Conservation (phyloP, 352 stramenopile species). For the Globisporangium parvum region DNA sequence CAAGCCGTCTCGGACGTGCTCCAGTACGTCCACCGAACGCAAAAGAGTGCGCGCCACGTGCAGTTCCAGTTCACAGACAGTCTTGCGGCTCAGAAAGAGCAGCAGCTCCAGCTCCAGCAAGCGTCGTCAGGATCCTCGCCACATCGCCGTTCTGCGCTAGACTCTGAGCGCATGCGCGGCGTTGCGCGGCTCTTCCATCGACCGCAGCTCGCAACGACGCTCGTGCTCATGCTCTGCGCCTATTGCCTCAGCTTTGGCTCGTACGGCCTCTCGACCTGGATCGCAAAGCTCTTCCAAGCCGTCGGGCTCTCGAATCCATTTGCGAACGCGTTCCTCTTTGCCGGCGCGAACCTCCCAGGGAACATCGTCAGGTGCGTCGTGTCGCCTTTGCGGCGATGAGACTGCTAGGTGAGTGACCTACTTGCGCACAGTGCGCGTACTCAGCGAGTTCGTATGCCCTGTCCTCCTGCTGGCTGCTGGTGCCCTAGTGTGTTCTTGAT, state of each 20-base stretch:
- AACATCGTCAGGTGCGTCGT: constrained; percentile 73
- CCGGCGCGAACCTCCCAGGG: constrained; percentile 85
- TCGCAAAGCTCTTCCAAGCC: constrained; percentile 89
- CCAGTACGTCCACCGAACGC: constrained; percentile 51
- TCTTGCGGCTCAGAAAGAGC: neutral
- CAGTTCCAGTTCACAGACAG: constrained; percentile 60
- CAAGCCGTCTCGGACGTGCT: constrained; percentile 46
- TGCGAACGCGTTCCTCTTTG: constrained; percentile 92
- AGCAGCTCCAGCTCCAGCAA: neutral
- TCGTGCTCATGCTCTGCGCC: constrained; percentile 63
- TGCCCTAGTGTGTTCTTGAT: constrained; percentile 52
- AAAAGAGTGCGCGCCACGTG: constrained; percentile 39
- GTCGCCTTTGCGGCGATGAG: neutral
- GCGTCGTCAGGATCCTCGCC: constrained; percentile 18
- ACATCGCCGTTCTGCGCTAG: constrained; percentile 36
- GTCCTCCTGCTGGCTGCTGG: neutral
- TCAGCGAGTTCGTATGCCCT: neutral
- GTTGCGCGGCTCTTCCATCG: constrained; percentile 42
- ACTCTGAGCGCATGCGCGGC: constrained; percentile 50
- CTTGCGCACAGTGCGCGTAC: neutral
- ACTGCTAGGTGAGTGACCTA: neutral
- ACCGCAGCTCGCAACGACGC: constrained; percentile 32
- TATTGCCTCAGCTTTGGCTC: constrained; percentile 85
- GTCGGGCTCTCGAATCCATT: constrained; percentile 87
- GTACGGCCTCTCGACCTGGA: constrained; percentile 92